These are phyloP conservation scores for Apiotrichum porosum DNA, from an alignment of 1,284 basidiomycete species.

Conservation along the genomic window DNA sequence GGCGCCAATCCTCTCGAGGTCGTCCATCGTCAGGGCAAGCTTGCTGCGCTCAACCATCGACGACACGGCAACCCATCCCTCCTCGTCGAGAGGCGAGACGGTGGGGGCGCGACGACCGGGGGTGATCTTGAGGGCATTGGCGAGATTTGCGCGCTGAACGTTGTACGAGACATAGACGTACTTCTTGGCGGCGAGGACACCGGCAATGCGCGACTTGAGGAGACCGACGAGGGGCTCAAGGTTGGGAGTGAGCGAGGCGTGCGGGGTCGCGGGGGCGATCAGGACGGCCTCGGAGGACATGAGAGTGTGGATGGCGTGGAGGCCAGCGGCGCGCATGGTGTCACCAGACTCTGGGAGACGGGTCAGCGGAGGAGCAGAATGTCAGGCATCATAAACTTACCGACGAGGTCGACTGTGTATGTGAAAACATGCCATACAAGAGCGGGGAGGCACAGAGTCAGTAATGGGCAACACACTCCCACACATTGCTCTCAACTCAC, in stretches of 20 bases:
- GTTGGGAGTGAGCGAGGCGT: constrained; percentile 59
- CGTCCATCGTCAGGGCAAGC: constrained; percentile 87
- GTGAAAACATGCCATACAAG: neutral
- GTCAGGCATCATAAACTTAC: constrained; percentile 49
- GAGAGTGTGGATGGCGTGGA: constrained; percentile 86
- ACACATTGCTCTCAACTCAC: constrained; percentile 51
- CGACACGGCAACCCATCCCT: constrained; percentile 85
- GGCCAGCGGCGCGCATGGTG: constrained; percentile 96
- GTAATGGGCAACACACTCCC: constrained; percentile 10
- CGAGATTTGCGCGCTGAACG: constrained; percentile 61
- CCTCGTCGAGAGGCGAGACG: constrained; percentile 71
- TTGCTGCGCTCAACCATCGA: constrained; percentile 85
- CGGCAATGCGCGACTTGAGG: constrained; percentile 83
- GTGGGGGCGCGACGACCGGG: constrained; percentile 89
- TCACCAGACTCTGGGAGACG: constrained; percentile 75
- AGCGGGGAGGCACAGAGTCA: neutral
- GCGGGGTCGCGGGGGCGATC: constrained; percentile 70
- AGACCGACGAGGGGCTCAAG: constrained; percentile 61
- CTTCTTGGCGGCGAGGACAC: constrained; percentile 82
- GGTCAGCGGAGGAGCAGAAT: neutral
- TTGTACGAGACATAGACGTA: constrained; percentile 95
- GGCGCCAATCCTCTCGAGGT: constrained; percentile 73
- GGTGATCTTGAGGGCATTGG: constrained; percentile 66
- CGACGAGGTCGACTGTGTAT: constrained; percentile 75
- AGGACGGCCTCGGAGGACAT: constrained; percentile 88